Evolutionary conservation across 805 yeast genomes (phyloP), one percentile per base, ranked within the genome.

Genomic region (Wickerhamomyces tratensis): DNA sequence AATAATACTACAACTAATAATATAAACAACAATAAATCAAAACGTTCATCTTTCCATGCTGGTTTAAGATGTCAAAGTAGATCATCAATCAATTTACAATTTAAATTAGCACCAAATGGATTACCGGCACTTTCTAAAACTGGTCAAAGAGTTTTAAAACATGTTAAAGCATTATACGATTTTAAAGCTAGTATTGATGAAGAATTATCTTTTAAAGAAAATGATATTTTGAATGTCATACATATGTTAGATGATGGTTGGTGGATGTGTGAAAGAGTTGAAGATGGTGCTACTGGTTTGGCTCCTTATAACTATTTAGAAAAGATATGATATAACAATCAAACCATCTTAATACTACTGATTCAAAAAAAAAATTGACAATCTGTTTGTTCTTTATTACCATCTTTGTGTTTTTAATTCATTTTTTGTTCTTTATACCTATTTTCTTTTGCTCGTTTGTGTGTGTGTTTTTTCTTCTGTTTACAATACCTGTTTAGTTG

Each of bases 211-310:
- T 80, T 79, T 63, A 67, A 72, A 37, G 76, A 76, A 52, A 77
- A 74, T 44, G 86, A 80, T 47, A 52, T 70, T 4, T 54, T 79
- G 39, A 60, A 76, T 43, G 73, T 79, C 4, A 51, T 77, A 14
- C 69, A 67, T 38, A 73, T 66, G 68, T 84, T 79, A 54, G 79
- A 78, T 25, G 86, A 79, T 49, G 84, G 84, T 1, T 79, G 86
- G 86, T 80, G 86, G 86, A 79, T 75, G 50, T 78, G 77, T 31
- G 86, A 79, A 50, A 75, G 76, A 20, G 44, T 69, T 33, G 65
- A 67, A 33, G 59, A 66, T 10, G 50, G 53, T 1, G 39, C 40
- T 9, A 47, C 41, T 10, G 86, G 86, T 2, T 65, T 79, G 33
- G 85, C 82, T 4, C 86, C 86, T 35, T 74, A 82, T 51, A 79